Conservation (phyloP, 805 yeast species). For the Pichia californica region DNA sequence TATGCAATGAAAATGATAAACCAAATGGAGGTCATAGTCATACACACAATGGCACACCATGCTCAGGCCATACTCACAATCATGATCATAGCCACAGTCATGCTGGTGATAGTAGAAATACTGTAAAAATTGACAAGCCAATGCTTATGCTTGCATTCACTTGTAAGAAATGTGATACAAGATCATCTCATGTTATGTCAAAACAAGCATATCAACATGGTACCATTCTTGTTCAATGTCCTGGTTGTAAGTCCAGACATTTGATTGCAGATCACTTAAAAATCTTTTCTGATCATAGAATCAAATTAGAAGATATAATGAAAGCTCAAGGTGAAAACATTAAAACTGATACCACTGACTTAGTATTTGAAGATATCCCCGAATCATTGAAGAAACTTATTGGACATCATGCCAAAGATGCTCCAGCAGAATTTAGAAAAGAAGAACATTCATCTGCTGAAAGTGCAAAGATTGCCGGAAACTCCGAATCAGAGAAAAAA, state of each 20-base stretch:
- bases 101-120: slow-evolving; percentile 1
- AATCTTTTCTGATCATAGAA: slow-evolving; percentile 71
- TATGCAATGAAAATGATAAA: neutral
- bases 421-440: slow-evolving; percentile 39
- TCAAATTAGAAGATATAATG: slow-evolving; percentile 76
- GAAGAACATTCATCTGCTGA: slow-evolving; percentile 6
- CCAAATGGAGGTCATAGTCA: slow-evolving; percentile 4
- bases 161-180: slow-evolving; percentile 75
- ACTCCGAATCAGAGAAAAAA: too few species aligned
- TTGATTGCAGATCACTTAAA: slow-evolving; percentile 83
- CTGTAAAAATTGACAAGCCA: slow-evolving; percentile 61
- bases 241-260: slow-evolving; percentile 83
- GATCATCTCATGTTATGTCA: slow-evolving; percentile 86
- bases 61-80: slow-evolving; percentile 12
- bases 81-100: slow-evolving; percentile 3
- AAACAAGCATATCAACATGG: slow-evolving; percentile 88
- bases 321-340: slow-evolving; percentile 71
- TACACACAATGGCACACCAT: slow-evolving; percentile 12
- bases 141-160: slow-evolving; percentile 85
- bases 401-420: slow-evolving; percentile 66
- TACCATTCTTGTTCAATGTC: slow-evolving; percentile 85
- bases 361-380: slow-evolving; percentile 65
- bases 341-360: slow-evolving; percentile 56
- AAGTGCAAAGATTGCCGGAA: slow-evolving; percentile 12
- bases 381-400: slow-evolving; percentile 42